These are phyloP conservation scores for Saturnispora besseyi DNA, from an alignment of 805 yeast species.

Conservation along the genomic window DNA sequence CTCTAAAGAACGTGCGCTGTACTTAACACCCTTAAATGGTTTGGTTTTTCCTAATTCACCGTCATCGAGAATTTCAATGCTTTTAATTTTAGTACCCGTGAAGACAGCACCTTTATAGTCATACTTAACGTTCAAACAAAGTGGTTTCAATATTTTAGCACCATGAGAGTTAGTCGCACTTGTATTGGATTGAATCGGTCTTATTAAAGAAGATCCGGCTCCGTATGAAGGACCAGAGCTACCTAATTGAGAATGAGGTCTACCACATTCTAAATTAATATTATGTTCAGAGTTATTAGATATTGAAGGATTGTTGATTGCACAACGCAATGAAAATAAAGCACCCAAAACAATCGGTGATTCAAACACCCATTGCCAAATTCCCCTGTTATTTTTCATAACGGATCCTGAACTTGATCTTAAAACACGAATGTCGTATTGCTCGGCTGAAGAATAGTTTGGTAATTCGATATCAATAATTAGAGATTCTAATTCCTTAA, in stretches of 20 bases:
- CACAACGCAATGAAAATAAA: conserved; percentile 10
- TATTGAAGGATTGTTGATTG: conserved; percentile 1
- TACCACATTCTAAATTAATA: background rate
- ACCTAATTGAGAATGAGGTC: background rate
- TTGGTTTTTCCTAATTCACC: conserved; percentile 45
- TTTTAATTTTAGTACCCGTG: conserved; percentile 63
- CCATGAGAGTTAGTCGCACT: background rate
- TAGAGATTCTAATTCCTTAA: conserved; percentile 41
- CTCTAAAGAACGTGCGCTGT: conserved; percentile 57
- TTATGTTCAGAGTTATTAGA: background rate
- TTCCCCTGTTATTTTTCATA: conserved; percentile 3
- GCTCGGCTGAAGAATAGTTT: conserved; percentile 4
- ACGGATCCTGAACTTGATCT: conserved; percentile 11
- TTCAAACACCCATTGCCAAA: conserved; percentile 17
- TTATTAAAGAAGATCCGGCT: background rate
- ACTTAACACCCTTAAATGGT: conserved; percentile 90
- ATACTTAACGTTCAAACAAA: conserved; percentile 43
- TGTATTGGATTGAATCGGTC: background rate
- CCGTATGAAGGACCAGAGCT: background rate
- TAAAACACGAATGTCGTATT: conserved; percentile 9
- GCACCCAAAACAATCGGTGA: conserved; percentile 10
- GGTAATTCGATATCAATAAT: conserved; percentile 30
- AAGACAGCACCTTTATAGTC: conserved; percentile 60
- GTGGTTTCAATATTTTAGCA: conserved; percentile 27
- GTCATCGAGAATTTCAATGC: conserved; percentile 51